Base-by-base conservation (phyloP, 2,329 filamentous ascomycete genomes). In the Metarhizium album region DNA sequence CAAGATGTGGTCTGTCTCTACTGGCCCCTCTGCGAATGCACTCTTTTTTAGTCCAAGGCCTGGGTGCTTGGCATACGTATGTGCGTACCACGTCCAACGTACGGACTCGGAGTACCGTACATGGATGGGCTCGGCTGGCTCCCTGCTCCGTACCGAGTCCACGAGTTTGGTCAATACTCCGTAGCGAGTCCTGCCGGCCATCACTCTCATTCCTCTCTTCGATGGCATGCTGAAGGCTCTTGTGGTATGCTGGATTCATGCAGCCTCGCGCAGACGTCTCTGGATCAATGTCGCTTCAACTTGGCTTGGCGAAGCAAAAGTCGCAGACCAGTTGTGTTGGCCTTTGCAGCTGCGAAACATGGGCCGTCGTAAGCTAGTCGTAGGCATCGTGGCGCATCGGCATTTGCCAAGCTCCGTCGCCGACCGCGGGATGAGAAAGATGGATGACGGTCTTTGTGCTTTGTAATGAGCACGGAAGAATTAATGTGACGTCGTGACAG, bases 401-500 rank as follows among this genome's bases (percentile, higher is more conserved):
- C 53, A 52, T 47, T 52, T 49, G 20, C 45, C 24, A 50, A 51
- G 45, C 40, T 53, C 53, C 52, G 53, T 43, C 20, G 33, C 46
- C 38, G 52, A 49, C 43, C 47, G 23, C 33, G 23, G n/a, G n/a
- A n/a, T n/a, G n/a, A n/a, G n/a, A n/a, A 31, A n/a, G 31, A 16
- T 47, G n/a, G 45, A 37, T 13, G 16, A 20, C 16, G n/a, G 8
- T 22, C 37, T n/a, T n/a, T 35, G 14, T 13, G 13, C 14, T 3
- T 13, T 8, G 14, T 13, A 35, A 31, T 11, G 11, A 31, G n/a
- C n/a, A n/a, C n/a, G 13, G 33, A 35, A 35, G 33, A 35, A 35
- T 6, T 13, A 9, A 9, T 29, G 27, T 29, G n/a, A n/a, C 4
- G 27, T 9, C 7, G 27, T 6, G 27, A 6, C 27, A 9, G 27